These are phyloP conservation scores for Obelidium mucronatum DNA, from an alignment of 192 early-diverging fungal genomes.

Conservation along the genomic window DNA sequence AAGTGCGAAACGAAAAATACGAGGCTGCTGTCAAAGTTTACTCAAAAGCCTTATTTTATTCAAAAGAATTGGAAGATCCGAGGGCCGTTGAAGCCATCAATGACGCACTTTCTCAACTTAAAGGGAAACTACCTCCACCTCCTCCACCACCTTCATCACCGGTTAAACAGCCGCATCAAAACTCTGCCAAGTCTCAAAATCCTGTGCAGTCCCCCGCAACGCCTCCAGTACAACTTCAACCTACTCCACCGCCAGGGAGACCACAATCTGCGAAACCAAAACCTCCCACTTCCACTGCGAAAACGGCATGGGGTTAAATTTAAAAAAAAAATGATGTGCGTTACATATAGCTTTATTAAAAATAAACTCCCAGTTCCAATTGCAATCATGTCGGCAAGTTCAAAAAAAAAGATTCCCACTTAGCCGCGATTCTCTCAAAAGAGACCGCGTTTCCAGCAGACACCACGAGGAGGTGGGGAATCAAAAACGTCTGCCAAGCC, in stretches of 20 bases:
- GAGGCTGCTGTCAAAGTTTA: slow-evolving; percentile 15
- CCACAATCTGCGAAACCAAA: background rate
- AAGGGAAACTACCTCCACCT: background rate
- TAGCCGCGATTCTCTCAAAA: too few relatives aligned
- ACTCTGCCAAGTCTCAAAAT: background rate
- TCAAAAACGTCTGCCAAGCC: too few relatives aligned
- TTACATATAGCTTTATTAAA: too few relatives aligned
- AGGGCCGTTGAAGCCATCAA: slow-evolving; percentile 19
- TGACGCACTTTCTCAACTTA: slow-evolving; percentile 25
- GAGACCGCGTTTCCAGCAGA: too few relatives aligned
- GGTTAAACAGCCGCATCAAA: background rate
- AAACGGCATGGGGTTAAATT: too few relatives aligned
- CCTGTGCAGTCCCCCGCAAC: background rate
- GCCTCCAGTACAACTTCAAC: background rate
- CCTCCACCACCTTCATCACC: background rate
- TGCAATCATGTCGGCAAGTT: too few relatives aligned
- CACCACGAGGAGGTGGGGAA: too few relatives aligned
- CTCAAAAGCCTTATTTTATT: slow-evolving; percentile 14
- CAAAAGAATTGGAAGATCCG: slow-evolving; percentile 25
- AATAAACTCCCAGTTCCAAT: too few relatives aligned
- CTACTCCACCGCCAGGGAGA: background rate
- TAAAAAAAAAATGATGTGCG: too few relatives aligned
- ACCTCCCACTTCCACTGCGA: too few relatives aligned
- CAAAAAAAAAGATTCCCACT: too few relatives aligned
- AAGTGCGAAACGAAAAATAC: background rate